These are phyloP conservation scores for Paraurostyla sp. DNA, from an alignment of 73 alveolate genomes.

Conservation along the genomic window DNA sequence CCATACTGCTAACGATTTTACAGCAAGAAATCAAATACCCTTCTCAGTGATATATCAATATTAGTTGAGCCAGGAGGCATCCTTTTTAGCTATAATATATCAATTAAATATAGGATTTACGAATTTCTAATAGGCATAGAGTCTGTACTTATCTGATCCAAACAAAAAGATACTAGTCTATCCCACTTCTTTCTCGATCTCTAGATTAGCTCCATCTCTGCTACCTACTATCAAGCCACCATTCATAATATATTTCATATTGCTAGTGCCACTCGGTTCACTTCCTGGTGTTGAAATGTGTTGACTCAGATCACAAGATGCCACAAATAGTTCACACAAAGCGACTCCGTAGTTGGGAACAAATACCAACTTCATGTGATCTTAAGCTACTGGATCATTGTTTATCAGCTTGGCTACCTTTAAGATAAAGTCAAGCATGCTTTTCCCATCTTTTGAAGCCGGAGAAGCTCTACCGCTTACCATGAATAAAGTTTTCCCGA, in stretches of 20 bases:
- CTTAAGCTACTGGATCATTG: constrained; percentile 48
- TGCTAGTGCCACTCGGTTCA: constrained; percentile 82
- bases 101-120: neutral
- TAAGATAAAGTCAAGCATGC: neutral
- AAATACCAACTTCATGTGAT: constrained; percentile 54
- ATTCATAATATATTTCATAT: constrained; percentile 79
- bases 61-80: constrained; percentile 21
- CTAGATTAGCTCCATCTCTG: constrained; percentile 84
- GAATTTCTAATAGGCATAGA: constrained; percentile 42
- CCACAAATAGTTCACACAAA: constrained; percentile 9
- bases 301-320: constrained; percentile 70
- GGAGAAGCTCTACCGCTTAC: constrained; percentile 56
- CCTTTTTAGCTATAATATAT: constrained; percentile 5
- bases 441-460: constrained; percentile 17
- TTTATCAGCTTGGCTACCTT: constrained; percentile 12
- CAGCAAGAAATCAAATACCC: constrained; percentile 41
- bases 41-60: constrained; percentile 43
- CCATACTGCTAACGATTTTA: neutral
- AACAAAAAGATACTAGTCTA: constrained; percentile 20
- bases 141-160: constrained; percentile 56
- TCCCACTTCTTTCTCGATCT: constrained; percentile 70
- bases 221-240: constrained; percentile 78
- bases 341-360: constrained; percentile 61
- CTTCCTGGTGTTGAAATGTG: constrained; percentile 86
- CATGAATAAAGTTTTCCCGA: neutral